Percentiles rank a stretch among this genome's conserved stretches.
Conservation (phyloP, 2,329 filamentous ascomycete genomes). For the Xylariales sp. region DNA sequence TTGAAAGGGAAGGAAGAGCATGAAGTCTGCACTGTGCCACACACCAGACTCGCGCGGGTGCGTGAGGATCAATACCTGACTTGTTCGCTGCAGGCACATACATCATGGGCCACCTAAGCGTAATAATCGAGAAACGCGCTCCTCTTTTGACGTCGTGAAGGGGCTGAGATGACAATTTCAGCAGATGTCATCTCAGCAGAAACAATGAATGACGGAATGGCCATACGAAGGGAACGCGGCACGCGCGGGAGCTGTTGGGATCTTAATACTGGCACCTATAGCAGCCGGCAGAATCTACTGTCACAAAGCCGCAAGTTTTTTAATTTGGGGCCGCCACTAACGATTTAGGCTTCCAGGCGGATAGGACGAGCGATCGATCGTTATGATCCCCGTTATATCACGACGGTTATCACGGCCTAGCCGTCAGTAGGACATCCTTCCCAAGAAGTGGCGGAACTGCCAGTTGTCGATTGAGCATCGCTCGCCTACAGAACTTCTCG, state of each 20-base stretch:
- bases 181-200: too few species aligned
- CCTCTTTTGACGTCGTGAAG: too few species aligned
- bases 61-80: not conserved
- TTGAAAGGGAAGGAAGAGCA: constrained; percentile 6
- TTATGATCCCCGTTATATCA: constrained; percentile 18
- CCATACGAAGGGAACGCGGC: too few species aligned
- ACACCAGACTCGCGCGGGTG: not conserved
- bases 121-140: too few species aligned
- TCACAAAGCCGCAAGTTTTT: not conserved
- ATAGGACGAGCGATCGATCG: too few species aligned
- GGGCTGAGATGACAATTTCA: too few species aligned
- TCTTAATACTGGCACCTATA: constrained; percentile 4
- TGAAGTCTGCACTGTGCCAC: not conserved
- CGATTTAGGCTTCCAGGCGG: too few species aligned
- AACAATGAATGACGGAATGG: too few species aligned
- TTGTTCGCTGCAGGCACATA: not conserved
- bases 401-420: constrained; percentile 14
- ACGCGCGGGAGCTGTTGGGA: too few species aligned
- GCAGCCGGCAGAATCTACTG: not conserved
- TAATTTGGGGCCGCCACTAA: not conserved
- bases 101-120: too few species aligned
- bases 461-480: constrained; percentile 2
- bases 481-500: not conserved
- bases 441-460: constrained; percentile 5
- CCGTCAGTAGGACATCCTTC: constrained; percentile 7